Percentiles rank a stretch among this genome's conserved stretches.
These are phyloP conservation scores for Rauvolfia tetraphylla DNA, from an alignment of 257 asterid species.

Conservation along the genomic window DNA sequence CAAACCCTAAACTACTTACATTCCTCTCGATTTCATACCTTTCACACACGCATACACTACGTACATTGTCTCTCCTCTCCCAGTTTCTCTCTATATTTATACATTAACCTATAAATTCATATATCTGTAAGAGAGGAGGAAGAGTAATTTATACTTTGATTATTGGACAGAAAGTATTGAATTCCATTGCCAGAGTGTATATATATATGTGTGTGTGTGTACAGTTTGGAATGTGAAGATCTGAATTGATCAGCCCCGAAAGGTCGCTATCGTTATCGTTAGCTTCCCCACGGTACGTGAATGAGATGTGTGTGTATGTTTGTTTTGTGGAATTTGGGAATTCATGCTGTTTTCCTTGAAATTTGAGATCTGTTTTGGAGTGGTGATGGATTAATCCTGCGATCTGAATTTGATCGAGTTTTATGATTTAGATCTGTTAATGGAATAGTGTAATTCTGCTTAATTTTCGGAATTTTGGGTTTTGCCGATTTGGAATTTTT, in stretches of 20 bases:
- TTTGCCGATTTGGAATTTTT: background rate
- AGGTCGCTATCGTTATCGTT: background rate
- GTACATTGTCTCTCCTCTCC: background rate
- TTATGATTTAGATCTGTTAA: slow-evolving; percentile 11
- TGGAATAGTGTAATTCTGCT: slow-evolving; percentile 3
- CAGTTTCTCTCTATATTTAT: background rate
- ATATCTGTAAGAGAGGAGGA: background rate
- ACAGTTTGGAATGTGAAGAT: slow-evolving; percentile 2
- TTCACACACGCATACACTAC: background rate
- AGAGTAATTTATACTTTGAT: background rate
- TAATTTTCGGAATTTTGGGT: background rate
- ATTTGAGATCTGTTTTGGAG: background rate
- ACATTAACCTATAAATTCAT: background rate
- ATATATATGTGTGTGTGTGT: background rate
- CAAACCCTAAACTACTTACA: slow-evolving; percentile 6
- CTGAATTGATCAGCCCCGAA: slow-evolving; percentile 3
- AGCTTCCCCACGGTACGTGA: background rate
- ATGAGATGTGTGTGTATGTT: background rate
- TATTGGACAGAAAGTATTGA: background rate
- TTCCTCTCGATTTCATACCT: background rate
- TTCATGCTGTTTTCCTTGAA: background rate
- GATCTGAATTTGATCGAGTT: slow-evolving; percentile 1
- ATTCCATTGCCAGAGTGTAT: background rate
- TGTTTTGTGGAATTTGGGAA: background rate
- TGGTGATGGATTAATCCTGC: background rate